phyloP scores from a whole-genome alignment of 2,329 filamentous ascomycete genomes.

The Venturia aucupariae region DNA sequence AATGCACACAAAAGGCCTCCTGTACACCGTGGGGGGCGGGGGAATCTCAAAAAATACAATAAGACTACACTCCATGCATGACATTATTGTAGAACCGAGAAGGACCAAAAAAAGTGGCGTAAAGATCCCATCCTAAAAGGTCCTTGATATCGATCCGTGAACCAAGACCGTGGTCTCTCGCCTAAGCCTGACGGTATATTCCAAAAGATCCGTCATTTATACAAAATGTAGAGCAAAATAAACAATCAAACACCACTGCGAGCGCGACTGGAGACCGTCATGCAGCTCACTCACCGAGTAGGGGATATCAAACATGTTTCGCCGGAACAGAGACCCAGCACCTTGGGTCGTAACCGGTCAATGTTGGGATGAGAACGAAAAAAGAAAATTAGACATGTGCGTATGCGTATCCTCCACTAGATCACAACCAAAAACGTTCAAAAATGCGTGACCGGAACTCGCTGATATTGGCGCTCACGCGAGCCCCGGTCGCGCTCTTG shows the following conservation, averaged over 20 bases:
- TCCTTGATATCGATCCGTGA: background rate
- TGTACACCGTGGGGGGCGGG: background rate
- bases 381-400: background rate
- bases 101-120: background rate
- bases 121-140: background rate
- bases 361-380: background rate
- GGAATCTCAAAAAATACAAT: background rate
- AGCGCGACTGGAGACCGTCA: background rate
- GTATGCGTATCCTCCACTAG: background rate
- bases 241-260: background rate
- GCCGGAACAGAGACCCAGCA: background rate
- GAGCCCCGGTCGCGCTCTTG: background rate
- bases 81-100: background rate
- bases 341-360: background rate
- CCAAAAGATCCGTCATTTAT: background rate
- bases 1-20: background rate
- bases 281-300: background rate
- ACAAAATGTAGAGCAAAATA: background rate
- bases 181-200: background rate
- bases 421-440: background rate
- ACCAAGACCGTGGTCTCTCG: conserved; percentile 2
- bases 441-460: background rate
- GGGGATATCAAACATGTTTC: background rate
- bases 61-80: background rate
- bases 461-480: background rate